Base-by-base conservation (phyloP, 2,329 filamentous ascomycete genomes). In the Tolypocladium endophyticum region DNA sequence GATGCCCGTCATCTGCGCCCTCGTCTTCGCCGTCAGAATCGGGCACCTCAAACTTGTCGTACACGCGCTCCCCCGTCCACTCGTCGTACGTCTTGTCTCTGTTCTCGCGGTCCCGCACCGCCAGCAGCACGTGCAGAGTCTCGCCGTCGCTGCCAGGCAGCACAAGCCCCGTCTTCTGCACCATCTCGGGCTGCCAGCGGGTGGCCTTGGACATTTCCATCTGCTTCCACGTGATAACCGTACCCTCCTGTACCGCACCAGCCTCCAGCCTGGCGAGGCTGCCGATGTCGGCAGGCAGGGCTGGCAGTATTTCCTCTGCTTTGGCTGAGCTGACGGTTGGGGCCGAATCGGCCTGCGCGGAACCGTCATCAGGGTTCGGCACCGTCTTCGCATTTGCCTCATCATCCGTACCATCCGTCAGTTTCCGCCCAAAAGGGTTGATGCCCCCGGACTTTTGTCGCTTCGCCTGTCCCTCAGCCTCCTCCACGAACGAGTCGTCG, bases 21-120 rank as follows among this genome's bases (percentile, higher is more conserved):
- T 78, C 78, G 0, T 82, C 81, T 0, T 86, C 84, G 14, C 84
- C 83, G 8, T 85, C 81, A 9, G 83, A 76, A 14, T 83, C 82
- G 0, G 87, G 87, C 65, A 86, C 85, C 66, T 95, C 90, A 64
- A 95, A 94, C 60, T 86, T 89, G 62, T 82, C 85, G 66, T 93
- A 96, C 12, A 90, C 73, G 12, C 90, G 81, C 62, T 88, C 79
- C 0, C 90, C 91, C 0, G 88, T 87, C 45, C 81, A 74, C 14
- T 85, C 79, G 65, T 93, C 86, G 64, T 85, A 86, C 23, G 74
- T 71, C 66, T 82, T 87, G 63, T 85, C 76, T 58, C 80, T 82
- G 6, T 79, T 72, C 16, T 80, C 73, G 55, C 87, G 77, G 68
- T 95, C 89, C 35, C 89, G 82, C 62, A 81, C 80, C 2, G 91